Evolutionary conservation across 2,329 filamentous ascomycete species (phyloP).

Genomic region (Pseudocercospora vitis): DNA sequence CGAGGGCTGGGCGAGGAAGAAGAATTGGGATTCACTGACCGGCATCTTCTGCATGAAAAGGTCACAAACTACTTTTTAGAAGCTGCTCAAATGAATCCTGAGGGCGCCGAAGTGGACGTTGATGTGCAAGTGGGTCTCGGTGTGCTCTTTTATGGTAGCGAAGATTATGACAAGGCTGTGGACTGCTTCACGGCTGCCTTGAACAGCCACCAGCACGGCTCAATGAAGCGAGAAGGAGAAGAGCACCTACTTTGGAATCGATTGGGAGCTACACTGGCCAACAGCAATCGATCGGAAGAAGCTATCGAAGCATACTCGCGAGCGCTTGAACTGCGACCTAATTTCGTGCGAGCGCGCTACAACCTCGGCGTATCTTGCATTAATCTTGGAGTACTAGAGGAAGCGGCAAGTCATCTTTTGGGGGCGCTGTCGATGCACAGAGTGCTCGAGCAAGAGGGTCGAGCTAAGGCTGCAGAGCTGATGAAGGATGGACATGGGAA

Average conservation of each 20-base stretch:
- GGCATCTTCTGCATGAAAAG: constrained; percentile 82
- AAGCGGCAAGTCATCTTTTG: constrained; percentile 89
- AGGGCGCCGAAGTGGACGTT: constrained; percentile 94
- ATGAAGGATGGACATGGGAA: constrained; percentile 58
- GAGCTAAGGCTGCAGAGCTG: constrained; percentile 80
- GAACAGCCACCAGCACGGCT: constrained; percentile 78
- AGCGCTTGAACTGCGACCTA: constrained; percentile 83
- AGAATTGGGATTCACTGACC: constrained; percentile 91
- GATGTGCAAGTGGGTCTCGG: constrained; percentile 97
- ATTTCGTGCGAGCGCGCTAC: constrained; percentile 95
- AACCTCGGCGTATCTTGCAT: constrained; percentile 96
- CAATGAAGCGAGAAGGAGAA: constrained; percentile 79
- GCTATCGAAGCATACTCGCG: constrained; percentile 96
- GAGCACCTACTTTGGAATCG: constrained; percentile 96
- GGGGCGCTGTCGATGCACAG: constrained; percentile 95
- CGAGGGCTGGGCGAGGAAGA: constrained; percentile 61
- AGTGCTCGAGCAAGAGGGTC: constrained; percentile 80
- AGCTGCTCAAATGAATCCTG: constrained; percentile 86
- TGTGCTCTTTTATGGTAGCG: constrained; percentile 94
- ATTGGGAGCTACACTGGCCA: constrained; percentile 91
- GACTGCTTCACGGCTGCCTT: constrained; percentile 96
- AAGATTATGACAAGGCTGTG: constrained; percentile 97
- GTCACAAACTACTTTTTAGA: constrained; percentile 89
- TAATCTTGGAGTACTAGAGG: constrained; percentile 91
- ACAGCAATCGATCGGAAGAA: constrained; percentile 89